phyloP scores from a whole-genome alignment of 371 early-diverging fungal genomes.

The Mucor plumbeus region DNA sequence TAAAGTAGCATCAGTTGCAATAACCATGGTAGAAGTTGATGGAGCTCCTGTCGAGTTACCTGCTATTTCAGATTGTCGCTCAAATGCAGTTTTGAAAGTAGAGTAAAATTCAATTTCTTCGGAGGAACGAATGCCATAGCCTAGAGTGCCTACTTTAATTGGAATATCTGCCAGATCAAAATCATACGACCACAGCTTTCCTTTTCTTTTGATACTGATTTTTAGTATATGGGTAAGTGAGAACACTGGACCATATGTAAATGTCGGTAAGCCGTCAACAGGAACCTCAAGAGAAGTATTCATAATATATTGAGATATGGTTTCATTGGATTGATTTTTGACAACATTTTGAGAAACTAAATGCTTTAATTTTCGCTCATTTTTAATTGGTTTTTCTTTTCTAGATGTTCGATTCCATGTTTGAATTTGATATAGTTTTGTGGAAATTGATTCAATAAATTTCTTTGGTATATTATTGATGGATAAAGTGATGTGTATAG shows the following conservation, averaged over 20 bases:
- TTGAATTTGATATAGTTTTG: slow-evolving; percentile 16
- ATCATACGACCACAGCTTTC: slow-evolving; percentile 12
- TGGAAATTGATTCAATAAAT: not conserved
- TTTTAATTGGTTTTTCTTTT: not conserved
- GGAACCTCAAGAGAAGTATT: not conserved
- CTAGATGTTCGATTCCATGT: slow-evolving; percentile 14
- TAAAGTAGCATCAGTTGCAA: not conserved
- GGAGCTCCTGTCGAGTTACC: not conserved
- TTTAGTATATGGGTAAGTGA: slow-evolving; percentile 17
- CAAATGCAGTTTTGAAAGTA: slow-evolving; percentile 10
- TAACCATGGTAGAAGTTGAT: not conserved
- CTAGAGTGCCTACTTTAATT: slow-evolving; percentile 39
- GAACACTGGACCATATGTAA: slow-evolving; percentile 20
- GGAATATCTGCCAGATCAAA: slow-evolving; percentile 24
- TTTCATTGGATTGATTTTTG: not conserved
- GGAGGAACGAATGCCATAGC: slow-evolving; percentile 36
- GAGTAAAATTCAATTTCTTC: slow-evolving; percentile 37
- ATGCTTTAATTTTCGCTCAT: not conserved
- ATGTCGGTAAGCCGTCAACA: slow-evolving; percentile 14
- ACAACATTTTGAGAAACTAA: not conserved
- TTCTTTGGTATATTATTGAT: not conserved
- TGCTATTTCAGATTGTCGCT: not conserved
- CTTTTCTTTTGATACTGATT: slow-evolving; percentile 9
- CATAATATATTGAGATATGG: not conserved
- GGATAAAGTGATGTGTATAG: not conserved